These are phyloP conservation scores for Chlamydomonas eustigma DNA, from an alignment of 139 green algal species.

Conservation along the genomic window DNA sequence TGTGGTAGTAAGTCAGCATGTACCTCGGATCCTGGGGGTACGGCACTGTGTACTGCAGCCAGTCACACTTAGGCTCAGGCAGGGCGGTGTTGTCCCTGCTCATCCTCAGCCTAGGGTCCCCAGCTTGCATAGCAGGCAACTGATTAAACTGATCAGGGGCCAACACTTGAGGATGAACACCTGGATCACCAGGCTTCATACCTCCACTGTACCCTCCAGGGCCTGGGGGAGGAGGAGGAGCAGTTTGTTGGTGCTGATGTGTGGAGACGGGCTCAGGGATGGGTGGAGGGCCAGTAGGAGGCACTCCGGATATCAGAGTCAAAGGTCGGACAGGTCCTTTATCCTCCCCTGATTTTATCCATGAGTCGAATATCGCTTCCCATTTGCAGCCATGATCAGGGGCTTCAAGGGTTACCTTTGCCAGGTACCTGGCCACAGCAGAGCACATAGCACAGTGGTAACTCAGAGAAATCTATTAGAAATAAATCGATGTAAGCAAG, in stretches of 20 bases:
- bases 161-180: constrained; percentile 6
- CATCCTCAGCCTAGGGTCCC: constrained; percentile 19
- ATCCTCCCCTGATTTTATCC: constrained; percentile 31
- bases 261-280: not conserved
- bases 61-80: constrained; percentile 22
- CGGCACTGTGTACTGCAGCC: constrained; percentile 27
- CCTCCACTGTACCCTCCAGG: not conserved
- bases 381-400: constrained; percentile 18
- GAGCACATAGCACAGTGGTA: not conserved
- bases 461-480: not conserved
- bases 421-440: not conserved
- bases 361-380: constrained; percentile 29
- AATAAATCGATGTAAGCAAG: not conserved
- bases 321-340: constrained; percentile 1
- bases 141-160: not conserved
- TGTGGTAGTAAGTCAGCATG: constrained; percentile 42
- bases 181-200: not conserved
- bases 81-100: not conserved
- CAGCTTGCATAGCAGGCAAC: constrained; percentile 19
- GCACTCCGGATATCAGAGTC: constrained; percentile 15
- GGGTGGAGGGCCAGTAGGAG: not conserved
- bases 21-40: constrained; percentile 24
- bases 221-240: constrained; percentile 1
- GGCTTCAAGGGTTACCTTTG: not conserved
- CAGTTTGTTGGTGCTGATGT: not conserved